These are phyloP conservation scores for Alternaria longipes DNA, from an alignment of 2,329 filamentous ascomycete genomes.

Conservation along the genomic window DNA sequence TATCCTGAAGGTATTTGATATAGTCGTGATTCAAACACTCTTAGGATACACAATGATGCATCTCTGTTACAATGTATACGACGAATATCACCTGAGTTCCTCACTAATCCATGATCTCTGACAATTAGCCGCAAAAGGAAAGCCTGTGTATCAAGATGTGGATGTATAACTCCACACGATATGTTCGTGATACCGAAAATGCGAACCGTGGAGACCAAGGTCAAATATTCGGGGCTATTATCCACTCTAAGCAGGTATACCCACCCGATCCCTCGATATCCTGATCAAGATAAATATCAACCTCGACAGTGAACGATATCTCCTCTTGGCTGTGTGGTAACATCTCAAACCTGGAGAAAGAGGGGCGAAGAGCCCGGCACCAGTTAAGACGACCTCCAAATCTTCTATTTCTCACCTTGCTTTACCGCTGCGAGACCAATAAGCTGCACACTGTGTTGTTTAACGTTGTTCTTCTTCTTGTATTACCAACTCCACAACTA, in stretches of 20 bases:
- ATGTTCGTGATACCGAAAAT: not conserved
- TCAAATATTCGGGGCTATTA: no score
- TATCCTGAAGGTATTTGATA: not conserved
- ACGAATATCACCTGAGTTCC: no score
- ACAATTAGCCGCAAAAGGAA: not conserved
- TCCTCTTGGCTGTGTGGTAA: not conserved
- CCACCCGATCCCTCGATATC: no score
- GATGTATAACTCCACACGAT: not conserved
- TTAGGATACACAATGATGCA: not conserved
- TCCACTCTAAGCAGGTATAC: no score
- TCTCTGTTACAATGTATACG: not conserved
- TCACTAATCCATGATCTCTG: no score
- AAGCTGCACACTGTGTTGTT: not conserved
- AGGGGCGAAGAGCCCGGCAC: not conserved
- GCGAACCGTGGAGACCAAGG: no score
- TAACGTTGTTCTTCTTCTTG: not conserved
- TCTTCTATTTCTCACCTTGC: not conserved
- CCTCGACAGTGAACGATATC: not conserved
- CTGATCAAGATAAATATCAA: no score
- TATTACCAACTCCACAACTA: not conserved
- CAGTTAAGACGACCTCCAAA: not conserved
- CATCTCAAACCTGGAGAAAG: not conserved
- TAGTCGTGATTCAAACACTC: not conserved
- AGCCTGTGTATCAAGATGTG: not conserved
- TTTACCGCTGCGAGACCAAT: not conserved